phyloP scores from a whole-genome alignment of 192 early-diverging fungal species.

The Coemansia sp. region DNA sequence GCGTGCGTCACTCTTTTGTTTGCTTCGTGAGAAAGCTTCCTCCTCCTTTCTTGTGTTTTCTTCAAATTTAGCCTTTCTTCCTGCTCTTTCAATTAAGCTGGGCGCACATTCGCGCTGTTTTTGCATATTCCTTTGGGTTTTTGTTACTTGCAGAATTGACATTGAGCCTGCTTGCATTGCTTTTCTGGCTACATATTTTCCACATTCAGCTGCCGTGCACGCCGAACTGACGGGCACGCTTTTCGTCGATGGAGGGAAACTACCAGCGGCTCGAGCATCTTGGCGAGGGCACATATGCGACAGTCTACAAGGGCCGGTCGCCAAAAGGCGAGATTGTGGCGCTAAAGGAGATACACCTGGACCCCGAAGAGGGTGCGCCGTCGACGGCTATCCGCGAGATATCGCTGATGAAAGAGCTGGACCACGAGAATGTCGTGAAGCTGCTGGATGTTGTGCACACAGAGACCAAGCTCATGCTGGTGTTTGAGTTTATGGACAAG shows the following conservation, averaged over 20 bases:
- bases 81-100: too few species aligned
- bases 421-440: slow-evolving; percentile 86
- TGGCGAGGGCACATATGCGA: slow-evolving; percentile 96
- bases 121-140: too few species aligned
- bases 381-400: slow-evolving; percentile 98
- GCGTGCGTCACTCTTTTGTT: too few species aligned
- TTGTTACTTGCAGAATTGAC: too few species aligned
- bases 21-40: too few species aligned
- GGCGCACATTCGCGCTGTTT: too few species aligned
- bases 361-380: slow-evolving; percentile 88
- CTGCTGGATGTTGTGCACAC: slow-evolving; percentile 81
- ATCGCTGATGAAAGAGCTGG: slow-evolving; percentile 94
- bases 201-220: too few species aligned
- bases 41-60: too few species aligned
- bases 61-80: too few species aligned
- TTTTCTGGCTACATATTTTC: too few species aligned
- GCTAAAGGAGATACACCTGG: slow-evolving; percentile 91
- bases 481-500: slow-evolving; percentile 86
- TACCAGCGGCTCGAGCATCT: slow-evolving; percentile 86
- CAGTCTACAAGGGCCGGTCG: slow-evolving; percentile 80
- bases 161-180: too few species aligned
- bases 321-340: slow-evolving; percentile 83
- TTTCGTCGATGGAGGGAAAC: slow-evolving; percentile 47
- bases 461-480: slow-evolving; percentile 78
- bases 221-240: too few species aligned